A percentile compares a stretch with the other conserved stretches of the same genome.
Conservation (phyloP, 306 rosid species). For the Acmispon strigosus region DNA sequence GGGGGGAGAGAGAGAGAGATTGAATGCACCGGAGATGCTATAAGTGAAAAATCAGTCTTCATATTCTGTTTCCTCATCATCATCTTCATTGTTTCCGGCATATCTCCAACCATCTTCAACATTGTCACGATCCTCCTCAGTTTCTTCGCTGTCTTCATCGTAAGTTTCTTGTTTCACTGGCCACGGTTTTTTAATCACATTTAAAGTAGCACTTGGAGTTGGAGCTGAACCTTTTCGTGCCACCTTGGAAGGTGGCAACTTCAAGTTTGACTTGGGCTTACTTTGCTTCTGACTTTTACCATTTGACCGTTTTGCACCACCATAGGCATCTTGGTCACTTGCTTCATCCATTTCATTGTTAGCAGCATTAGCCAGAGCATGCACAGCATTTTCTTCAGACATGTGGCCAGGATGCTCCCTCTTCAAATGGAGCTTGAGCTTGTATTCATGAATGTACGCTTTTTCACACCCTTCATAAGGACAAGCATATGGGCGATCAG, state of each 20-base stretch:
- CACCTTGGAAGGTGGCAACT: conserved; percentile 62
- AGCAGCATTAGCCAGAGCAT: conserved; percentile 50
- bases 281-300: conserved; percentile 14
- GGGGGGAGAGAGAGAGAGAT: background rate
- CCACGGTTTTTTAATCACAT: conserved; percentile 65
- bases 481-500: conserved; percentile 90
- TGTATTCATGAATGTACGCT: too few species aligned
- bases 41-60: conserved; percentile 54
- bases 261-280: conserved; percentile 59
- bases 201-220: conserved; percentile 34
- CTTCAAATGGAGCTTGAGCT: background rate
- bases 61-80: conserved; percentile 86
- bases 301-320: conserved; percentile 44
- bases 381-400: conserved; percentile 56
- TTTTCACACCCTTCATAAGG: conserved; percentile 60
- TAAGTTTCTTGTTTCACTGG: conserved; percentile 60
- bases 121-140: conserved; percentile 92
- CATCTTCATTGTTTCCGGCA: conserved; percentile 68
- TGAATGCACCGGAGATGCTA: background rate
- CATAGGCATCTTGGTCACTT: conserved; percentile 80
- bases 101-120: conserved; percentile 92
- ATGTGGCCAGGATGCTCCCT: conserved; percentile 85
- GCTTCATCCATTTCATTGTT: conserved; percentile 85
- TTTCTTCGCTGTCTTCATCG: conserved; percentile 96
- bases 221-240: conserved; percentile 54